These are phyloP conservation scores for Fusarium kyushuense DNA, from an alignment of 2,329 filamentous ascomycete species.

Conservation along the genomic window DNA sequence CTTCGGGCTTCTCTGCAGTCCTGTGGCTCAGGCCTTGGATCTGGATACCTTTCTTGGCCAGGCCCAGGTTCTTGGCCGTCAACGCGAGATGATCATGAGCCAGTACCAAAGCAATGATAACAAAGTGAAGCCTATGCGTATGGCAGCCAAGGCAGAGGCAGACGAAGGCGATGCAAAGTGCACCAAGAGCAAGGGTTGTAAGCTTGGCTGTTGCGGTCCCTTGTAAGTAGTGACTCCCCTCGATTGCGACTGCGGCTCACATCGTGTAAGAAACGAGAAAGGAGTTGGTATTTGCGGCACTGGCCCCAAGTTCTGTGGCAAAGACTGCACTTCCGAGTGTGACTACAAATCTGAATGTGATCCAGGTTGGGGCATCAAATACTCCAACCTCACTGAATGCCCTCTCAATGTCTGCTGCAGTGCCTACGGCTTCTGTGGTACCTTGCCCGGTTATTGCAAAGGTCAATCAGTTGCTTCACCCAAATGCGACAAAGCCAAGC, in stretches of 20 bases:
- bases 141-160: not conserved
- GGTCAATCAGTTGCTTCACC: not conserved
- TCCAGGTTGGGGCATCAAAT: constrained; percentile 48
- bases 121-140: not conserved
- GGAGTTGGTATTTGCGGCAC: not conserved
- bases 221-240: not conserved
- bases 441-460: not conserved
- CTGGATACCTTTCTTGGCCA: not conserved
- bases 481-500: not conserved
- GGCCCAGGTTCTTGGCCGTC: not conserved
- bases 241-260: not conserved
- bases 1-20: not conserved
- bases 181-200: not conserved
- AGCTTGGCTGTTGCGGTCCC: not conserved
- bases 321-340: constrained; percentile 43
- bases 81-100: not conserved
- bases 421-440: constrained; percentile 53
- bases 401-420: constrained; percentile 55
- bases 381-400: constrained; percentile 35
- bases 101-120: not conserved
- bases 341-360: constrained; percentile 48
- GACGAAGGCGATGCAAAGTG: not conserved
- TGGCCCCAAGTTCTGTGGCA: not conserved
- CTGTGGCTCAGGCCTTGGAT: not conserved
- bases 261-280: fast-evolving